A percentile compares a stretch with the other conserved stretches of the same genome.
Evolutionary conservation across 306 rosid species (phyloP).

Genomic region (Rosa multiflora): DNA sequence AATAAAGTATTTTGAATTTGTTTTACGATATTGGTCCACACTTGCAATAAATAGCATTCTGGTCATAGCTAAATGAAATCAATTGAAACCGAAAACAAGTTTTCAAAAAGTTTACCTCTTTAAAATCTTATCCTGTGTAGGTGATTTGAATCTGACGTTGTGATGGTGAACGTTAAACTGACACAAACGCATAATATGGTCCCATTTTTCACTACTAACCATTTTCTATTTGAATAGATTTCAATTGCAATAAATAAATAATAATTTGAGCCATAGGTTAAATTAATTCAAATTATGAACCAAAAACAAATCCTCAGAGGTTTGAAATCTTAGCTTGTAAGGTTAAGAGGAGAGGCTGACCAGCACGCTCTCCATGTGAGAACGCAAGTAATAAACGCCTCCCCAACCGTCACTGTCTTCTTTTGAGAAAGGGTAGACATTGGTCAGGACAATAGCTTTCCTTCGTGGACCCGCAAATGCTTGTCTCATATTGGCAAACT

Average conservation of each 20-base stretch:
- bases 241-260: too few relatives aligned
- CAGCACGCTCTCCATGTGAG: neutral
- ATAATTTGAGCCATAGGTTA: neutral
- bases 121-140: neutral
- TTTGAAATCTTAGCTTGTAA: neutral
- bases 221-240: neutral
- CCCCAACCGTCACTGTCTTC: constrained; percentile 16
- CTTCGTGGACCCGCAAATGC: neutral
- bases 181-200: neutral
- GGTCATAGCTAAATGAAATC: neutral
- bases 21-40: neutral
- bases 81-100: neutral
- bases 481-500: neutral
- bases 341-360: neutral
- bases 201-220: neutral
- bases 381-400: neutral
- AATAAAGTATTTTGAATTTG: neutral
- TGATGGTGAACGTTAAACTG: neutral
- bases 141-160: neutral
- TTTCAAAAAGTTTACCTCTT: neutral
- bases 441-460: neutral
- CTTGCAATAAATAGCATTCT: neutral
- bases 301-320: neutral
- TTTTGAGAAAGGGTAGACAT: constrained; percentile 16
- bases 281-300: neutral